Evolutionary conservation across 176 grass and related monocot species (phyloP).

Genomic region (Saccharum officinarum): DNA sequence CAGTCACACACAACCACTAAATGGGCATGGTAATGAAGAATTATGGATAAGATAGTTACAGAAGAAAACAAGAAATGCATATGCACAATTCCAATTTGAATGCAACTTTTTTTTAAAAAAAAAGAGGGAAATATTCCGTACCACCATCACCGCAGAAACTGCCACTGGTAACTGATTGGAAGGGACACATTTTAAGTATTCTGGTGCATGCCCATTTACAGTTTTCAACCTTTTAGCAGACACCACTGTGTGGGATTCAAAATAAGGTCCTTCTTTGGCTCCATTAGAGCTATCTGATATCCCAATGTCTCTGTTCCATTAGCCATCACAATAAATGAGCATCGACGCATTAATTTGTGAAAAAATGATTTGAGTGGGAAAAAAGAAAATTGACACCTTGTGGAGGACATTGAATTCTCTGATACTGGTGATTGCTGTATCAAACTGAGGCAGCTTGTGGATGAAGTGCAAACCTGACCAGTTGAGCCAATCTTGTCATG

Average conservation of each 20-base stretch:
- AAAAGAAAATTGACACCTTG: conserved; percentile 22
- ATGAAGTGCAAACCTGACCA: conserved; percentile 17
- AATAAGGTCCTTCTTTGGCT: not conserved
- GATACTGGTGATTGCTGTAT: conserved; percentile 21
- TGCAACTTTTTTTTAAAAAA: not conserved
- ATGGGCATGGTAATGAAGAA: not conserved
- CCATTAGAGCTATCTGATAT: conserved; percentile 22
- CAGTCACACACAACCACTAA: not conserved
- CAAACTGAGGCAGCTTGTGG: conserved; percentile 25
- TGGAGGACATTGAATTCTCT: conserved; percentile 8
- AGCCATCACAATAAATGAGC: not conserved
- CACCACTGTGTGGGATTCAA: conserved; percentile 18
- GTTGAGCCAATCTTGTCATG: conserved; percentile 23
- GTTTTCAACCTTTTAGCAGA: conserved; percentile 45
- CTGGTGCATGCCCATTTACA: conserved; percentile 10
- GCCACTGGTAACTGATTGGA: conserved; percentile 9
- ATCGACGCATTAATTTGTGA: not conserved
- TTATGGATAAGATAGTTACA: conserved; percentile 3
- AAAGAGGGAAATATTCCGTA: conserved; percentile 16
- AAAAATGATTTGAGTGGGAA: not conserved
- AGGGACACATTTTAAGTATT: conserved; percentile 2
- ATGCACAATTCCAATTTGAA: not conserved
- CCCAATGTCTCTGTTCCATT: conserved; percentile 9
- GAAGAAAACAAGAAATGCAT: not conserved
- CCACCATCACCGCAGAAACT: not conserved